These are phyloP conservation scores for Eleusine indica DNA, from an alignment of 176 grass and related monocot genomes.

Conservation along the genomic window DNA sequence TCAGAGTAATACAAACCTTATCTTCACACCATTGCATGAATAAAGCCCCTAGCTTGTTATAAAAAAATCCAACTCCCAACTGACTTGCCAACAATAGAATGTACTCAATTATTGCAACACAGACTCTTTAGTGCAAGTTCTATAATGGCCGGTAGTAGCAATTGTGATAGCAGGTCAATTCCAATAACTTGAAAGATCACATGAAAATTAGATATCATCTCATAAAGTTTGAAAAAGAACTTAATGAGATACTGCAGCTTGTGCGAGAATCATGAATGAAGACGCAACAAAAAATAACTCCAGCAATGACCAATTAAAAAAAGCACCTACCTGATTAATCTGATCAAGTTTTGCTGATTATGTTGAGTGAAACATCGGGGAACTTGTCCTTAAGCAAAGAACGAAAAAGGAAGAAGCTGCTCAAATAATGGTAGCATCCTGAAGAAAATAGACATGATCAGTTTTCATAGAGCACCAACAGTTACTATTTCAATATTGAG, in stretches of 20 bases:
- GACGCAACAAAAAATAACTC: neutral
- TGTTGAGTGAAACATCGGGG: constrained; percentile 81
- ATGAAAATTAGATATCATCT: neutral
- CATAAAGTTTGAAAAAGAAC: neutral
- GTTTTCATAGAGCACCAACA: neutral
- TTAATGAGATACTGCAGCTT: neutral
- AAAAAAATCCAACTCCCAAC: constrained; percentile 83
- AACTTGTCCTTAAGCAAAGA: constrained; percentile 85
- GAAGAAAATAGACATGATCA: constrained; percentile 21
- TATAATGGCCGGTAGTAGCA: constrained; percentile 87
- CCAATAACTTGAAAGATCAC: constrained; percentile 78
- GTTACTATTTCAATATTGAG: neutral
- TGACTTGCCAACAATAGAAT: constrained; percentile 90
- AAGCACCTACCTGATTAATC: constrained; percentile 50
- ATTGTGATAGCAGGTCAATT: constrained; percentile 94
- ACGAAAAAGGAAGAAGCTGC: constrained; percentile 76
- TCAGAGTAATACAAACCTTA: constrained; percentile 58
- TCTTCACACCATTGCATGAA: constrained; percentile 99
- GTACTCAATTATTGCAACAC: constrained; percentile 96
- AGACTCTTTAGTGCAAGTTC: constrained; percentile 96
- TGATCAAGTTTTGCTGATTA: constrained; percentile 72
- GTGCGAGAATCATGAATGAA: neutral
- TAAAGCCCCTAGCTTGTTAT: constrained; percentile 88
- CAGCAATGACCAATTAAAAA: neutral
- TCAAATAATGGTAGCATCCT: constrained; percentile 65